Percentiles rank a stretch among this genome's conserved stretches.
These are phyloP conservation scores for Nidula microcarpa DNA, from an alignment of 768 basidiomycete species.

Conservation along the genomic window DNA sequence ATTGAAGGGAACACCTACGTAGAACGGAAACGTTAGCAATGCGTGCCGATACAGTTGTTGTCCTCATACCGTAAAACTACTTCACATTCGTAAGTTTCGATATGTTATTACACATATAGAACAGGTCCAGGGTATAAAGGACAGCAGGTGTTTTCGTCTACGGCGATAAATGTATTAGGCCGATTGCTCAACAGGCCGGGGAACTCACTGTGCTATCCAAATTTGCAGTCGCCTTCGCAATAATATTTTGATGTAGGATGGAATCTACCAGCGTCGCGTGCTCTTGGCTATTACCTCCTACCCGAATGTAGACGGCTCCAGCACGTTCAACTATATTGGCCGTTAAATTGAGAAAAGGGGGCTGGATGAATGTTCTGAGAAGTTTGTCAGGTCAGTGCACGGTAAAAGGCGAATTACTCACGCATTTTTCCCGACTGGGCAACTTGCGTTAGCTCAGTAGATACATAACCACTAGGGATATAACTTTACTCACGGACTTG, in stretches of 20 bases:
- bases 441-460: neutral
- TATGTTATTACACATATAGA: slow-evolving; percentile 65
- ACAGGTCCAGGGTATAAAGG: slow-evolving; percentile 58
- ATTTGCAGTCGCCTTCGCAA: slow-evolving; percentile 43
- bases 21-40: neutral
- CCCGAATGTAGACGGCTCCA: slow-evolving; percentile 59
- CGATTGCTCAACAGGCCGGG: neutral
- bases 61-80: slow-evolving; percentile 42
- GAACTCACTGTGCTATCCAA: slow-evolving; percentile 3
- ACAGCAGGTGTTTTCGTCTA: slow-evolving; percentile 68
- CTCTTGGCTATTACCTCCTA: slow-evolving; percentile 84
- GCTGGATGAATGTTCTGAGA: slow-evolving; percentile 40
- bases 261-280: slow-evolving; percentile 47
- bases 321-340: slow-evolving; percentile 64
- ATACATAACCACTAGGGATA: neutral
- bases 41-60: neutral
- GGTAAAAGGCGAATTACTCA: neutral
- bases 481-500: neutral
- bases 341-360: slow-evolving; percentile 76
- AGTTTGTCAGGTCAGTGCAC: neutral
- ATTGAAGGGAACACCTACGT: neutral
- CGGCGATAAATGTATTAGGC: neutral
- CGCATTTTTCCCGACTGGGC: neutral
- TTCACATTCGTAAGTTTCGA: slow-evolving; percentile 55
- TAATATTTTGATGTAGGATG: slow-evolving; percentile 42